Evolutionary conservation across 1,284 basidiomycete genomes (phyloP), one percentile per base, ranked within the genome.

Genomic region (Stygiomarasmius scandens): DNA sequence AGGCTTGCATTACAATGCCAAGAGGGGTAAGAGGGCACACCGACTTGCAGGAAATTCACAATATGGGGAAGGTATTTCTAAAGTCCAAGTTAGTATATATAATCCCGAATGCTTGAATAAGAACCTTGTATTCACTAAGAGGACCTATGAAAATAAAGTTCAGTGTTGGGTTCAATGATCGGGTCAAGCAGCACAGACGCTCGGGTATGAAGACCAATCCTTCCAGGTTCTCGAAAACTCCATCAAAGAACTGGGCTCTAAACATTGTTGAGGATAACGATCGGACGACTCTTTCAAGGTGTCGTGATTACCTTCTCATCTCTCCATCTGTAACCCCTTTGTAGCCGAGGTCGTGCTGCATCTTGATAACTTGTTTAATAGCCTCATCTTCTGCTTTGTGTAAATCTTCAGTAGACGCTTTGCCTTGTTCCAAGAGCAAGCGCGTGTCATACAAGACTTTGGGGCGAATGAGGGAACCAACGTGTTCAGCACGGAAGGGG

Each of bases 251-350:
- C 71, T 79, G 75, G 51, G 76, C 75, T 63, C 84, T 86, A 63
- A 12, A 29, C 49, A 46, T 23, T 56, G 41, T 58, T 32, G 32
- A 51, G n/a, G 44, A 52, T 38, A 22, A 59, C 29, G 29, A 12
- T 29, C 16, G 16, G 19, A 61, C 12, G 59, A 53, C 2, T 24
- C 34, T 43, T 25, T 12, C 43, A 36, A 5, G n/a, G 12, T 12
- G 36, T 24, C 48, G n/a, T 19, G 41, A 60, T 20, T 54, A 77
- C 77, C 79, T 69, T 58, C 77, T 70, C 59, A 82, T 71, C 69
- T 89, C 86, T 34, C 87, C 86, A 65, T 89, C 87, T 3, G 84
- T 86, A 59, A 87, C 77, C 20, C 75, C 76, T 61, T 75, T 77
- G 14, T 89, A 73, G 24, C 83, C 83, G 23, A 78, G 65, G 14